Base-by-base conservation (phyloP, 2,329 filamentous ascomycete species). In the Beauveria rudraprayagi region DNA sequence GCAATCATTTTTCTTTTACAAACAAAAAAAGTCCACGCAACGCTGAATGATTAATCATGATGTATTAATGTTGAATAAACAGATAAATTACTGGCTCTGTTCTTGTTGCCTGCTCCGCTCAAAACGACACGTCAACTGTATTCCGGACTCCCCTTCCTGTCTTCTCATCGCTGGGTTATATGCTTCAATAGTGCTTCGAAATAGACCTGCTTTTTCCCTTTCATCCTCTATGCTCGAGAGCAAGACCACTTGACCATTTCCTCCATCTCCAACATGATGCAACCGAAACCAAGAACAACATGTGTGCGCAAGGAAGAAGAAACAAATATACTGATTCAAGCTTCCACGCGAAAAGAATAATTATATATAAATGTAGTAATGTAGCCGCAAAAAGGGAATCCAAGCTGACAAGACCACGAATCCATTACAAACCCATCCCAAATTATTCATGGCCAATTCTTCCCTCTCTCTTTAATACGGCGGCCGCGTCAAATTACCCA, bases 401-500 rank as follows among this genome's bases (percentile, higher is more conserved):
- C 19, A 56, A 17, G 22, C 34, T 46, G 9, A 11, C n/a, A 40
- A 53, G 22, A 7, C 17, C 28, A 37, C 55, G 6, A 26, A 37
- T 30, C 43, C 44, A 58, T 58, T 30, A 50, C 26, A 40, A 26
- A 9, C 40, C 7, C 5, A 37, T 30, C 19, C 28, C 41, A 24
- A 26, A 17, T 34, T 37, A 22, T 3, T 19, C 19, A 43, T 54
- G 14, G n/a, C 30, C 40, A n/a, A 19, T 14, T 37, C 22, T n/a
- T 6, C 46, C 47, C 28, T 24, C n/a, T 26, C 11, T 8, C 30
- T 60, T 67, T 71, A 83, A 66, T 83, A 83, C 19, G 80, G 80
- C 56, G 80, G 80, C 67, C 73, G 75, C 48, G 76, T 76, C 26
- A 81, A 69, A 44, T 76, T 78, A 22, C 78, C 77, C 56, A 82